Conservation (phyloP, 306 rosid species). For the Lupinus albus region DNA sequence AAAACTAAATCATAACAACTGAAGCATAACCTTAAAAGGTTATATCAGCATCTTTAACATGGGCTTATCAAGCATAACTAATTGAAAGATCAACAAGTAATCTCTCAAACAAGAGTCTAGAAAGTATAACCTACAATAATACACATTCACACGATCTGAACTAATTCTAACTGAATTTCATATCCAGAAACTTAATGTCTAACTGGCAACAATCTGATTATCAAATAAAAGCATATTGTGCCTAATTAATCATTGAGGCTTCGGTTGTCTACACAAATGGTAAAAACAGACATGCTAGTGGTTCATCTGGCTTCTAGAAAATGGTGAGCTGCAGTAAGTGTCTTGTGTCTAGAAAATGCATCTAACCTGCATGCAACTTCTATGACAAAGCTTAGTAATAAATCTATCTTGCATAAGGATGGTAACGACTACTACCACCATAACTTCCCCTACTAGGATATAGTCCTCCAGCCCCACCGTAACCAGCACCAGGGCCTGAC, state of each 20-base stretch:
- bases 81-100: slow-evolving; percentile 37
- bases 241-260: slow-evolving; percentile 48
- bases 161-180: slow-evolving; percentile 43
- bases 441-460: slow-evolving; percentile 60
- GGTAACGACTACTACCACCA: slow-evolving; percentile 62
- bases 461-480: slow-evolving; percentile 53
- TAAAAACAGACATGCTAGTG: slow-evolving; percentile 50
- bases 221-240: slow-evolving; percentile 31
- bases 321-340: slow-evolving; percentile 55
- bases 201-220: slow-evolving; percentile 46
- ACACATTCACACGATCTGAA: slow-evolving; percentile 47
- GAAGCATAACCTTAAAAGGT: slow-evolving; percentile 38
- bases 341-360: slow-evolving; percentile 54
- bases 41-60: slow-evolving; percentile 39
- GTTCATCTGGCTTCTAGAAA: slow-evolving; percentile 61
- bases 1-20: slow-evolving; percentile 44
- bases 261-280: slow-evolving; percentile 47
- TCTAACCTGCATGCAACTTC: slow-evolving; percentile 62
- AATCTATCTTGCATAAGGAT: slow-evolving; percentile 65
- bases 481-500: slow-evolving; percentile 52
- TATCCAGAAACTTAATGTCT: slow-evolving; percentile 46
- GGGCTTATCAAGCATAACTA: slow-evolving; percentile 46
- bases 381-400: slow-evolving; percentile 51
- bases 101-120: slow-evolving; percentile 44
- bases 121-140: slow-evolving; percentile 46